Evolutionary conservation across 2,329 filamentous ascomycete genomes (phyloP).

Genomic region (Colletotrichum tabaci): DNA sequence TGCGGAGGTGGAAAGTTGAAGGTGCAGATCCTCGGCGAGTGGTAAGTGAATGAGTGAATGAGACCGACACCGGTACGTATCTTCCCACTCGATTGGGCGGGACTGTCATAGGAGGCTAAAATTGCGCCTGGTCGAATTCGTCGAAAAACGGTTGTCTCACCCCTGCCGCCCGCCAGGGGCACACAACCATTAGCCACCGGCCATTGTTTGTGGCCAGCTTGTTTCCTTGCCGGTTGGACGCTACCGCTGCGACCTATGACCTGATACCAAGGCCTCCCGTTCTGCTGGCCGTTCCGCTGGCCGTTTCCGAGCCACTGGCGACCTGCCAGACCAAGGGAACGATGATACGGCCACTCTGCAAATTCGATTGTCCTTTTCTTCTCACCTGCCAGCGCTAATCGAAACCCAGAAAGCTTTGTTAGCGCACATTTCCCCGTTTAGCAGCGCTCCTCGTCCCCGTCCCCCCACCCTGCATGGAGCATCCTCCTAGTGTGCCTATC

Average conservation of each 20-base stretch:
- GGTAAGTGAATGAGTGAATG: slow-evolving; percentile 1
- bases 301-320: neutral
- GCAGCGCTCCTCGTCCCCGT: no score
- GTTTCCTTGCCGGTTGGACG: slow-evolving; percentile 1
- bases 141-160: slow-evolving; percentile 41
- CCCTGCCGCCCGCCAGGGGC: slow-evolving; percentile 30
- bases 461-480: no score
- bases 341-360: no score
- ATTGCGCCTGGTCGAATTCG: slow-evolving; percentile 35
- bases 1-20: neutral
- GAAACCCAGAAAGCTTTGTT: no score
- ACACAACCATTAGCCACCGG: slow-evolving; percentile 8
- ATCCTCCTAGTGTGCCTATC: no score
- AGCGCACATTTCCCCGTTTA: no score
- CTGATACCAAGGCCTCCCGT: neutral
- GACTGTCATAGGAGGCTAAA: slow-evolving; percentile 9
- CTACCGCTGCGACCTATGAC: neutral
- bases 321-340: no score
- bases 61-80: neutral
- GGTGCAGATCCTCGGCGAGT: neutral
- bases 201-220: slow-evolving; percentile 6
- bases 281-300: neutral
- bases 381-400: neutral
- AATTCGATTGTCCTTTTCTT: neutral
- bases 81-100: slow-evolving; percentile 21